Evolutionary conservation across 495 filamentous ascomycete genomes (phyloP).

Genomic region (Aspergillus steynii): DNA sequence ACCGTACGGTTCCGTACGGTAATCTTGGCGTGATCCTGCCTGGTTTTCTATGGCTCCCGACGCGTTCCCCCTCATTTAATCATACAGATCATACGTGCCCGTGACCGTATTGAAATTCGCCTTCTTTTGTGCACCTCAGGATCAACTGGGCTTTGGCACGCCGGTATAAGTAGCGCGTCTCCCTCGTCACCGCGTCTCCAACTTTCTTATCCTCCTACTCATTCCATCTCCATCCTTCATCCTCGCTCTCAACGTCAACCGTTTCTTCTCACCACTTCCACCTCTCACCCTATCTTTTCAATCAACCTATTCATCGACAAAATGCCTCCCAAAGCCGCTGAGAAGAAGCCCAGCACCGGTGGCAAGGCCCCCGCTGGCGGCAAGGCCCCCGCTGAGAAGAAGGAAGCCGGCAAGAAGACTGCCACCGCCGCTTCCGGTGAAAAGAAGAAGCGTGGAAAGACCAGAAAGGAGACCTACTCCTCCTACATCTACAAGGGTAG

Average conservation of each 20-base stretch:
- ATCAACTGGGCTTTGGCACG: constrained; percentile 45
- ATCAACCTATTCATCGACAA: constrained; percentile 42
- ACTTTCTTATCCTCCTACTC: constrained; percentile 33
- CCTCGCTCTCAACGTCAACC: constrained; percentile 14
- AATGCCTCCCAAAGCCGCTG: constrained; percentile 94
- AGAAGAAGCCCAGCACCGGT: constrained; percentile 96
- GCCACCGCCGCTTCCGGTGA: constrained; percentile 80
- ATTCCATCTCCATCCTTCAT: constrained; percentile 40
- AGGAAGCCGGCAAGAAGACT: constrained; percentile 99
- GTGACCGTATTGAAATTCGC: constrained; percentile 54
- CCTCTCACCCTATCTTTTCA: constrained; percentile 15
- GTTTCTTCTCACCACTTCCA: constrained; percentile 28
- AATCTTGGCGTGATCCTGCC: constrained; percentile 24
- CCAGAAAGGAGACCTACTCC: constrained; percentile 99
- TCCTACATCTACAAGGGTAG: constrained; percentile 99
- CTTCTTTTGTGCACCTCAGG: constrained; percentile 42
- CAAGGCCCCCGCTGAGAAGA: constrained; percentile 92
- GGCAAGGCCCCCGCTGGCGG: constrained; percentile 91
- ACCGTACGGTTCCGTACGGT: constrained; percentile 21
- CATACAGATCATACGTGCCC: constrained; percentile 51
- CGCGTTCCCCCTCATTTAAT: constrained; percentile 38
- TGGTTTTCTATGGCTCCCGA: constrained; percentile 18
- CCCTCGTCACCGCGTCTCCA: constrained; percentile 47
- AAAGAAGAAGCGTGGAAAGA: constrained; percentile 99
- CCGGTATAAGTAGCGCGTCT: constrained; percentile 55